Percentiles rank a stretch among this genome's conserved stretches.
Conservation (phyloP, 116 monocot species). For the Trichopus zeylanicus region DNA sequence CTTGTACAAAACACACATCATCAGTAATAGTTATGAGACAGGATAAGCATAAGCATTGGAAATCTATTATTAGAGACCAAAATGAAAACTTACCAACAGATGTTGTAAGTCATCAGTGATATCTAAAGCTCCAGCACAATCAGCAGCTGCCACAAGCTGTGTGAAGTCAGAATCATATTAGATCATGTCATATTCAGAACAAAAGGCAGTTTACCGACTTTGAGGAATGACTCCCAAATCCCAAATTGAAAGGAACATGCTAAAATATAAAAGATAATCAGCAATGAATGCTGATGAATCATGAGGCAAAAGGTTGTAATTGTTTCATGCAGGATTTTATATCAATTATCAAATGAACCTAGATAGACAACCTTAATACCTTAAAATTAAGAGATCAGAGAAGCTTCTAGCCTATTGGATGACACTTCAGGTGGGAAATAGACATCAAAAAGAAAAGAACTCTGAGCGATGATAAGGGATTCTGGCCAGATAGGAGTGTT, state of each 20-base stretch:
- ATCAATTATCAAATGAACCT: too few relatives aligned
- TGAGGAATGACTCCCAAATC: background rate
- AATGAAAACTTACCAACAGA: conserved; percentile 48
- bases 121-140: conserved; percentile 95
- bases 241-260: background rate
- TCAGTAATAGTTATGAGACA: background rate
- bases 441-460: too few relatives aligned
- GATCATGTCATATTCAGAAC: background rate
- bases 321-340: too few relatives aligned
- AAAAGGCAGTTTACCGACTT: background rate
- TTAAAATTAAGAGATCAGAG: too few relatives aligned
- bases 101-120: conserved; percentile 94
- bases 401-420: too few relatives aligned
- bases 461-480: too few relatives aligned
- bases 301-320: too few relatives aligned
- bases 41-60: background rate
- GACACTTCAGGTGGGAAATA: too few relatives aligned
- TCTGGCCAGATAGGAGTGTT: too few relatives aligned
- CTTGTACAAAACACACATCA: background rate
- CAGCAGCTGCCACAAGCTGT: conserved; percentile 90
- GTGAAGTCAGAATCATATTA: conserved; percentile 7
- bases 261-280: too few relatives aligned
- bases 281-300: too few relatives aligned
- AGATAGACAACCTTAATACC: too few relatives aligned
- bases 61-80: background rate